phyloP scores from a whole-genome alignment of 192 early-diverging fungal species.

The Martensiomyces pterosporus region DNA sequence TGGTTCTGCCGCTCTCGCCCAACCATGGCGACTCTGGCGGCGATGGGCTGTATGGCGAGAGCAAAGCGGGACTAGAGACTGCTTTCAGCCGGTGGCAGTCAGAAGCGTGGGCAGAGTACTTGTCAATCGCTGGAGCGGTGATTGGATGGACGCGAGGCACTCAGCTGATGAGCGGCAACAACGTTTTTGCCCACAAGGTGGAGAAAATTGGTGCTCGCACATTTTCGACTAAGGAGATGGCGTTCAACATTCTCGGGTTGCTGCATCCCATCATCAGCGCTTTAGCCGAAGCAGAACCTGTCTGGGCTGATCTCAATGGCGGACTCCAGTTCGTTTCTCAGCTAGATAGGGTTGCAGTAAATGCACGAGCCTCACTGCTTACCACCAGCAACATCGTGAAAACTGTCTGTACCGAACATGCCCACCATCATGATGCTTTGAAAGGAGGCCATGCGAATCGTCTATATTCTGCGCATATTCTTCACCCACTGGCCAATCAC shows the following conservation, averaged over 20 bases:
- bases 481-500: constrained; percentile 81
- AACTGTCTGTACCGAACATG: background rate
- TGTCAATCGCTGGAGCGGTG: constrained; percentile 83
- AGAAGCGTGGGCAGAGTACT: constrained; percentile 82
- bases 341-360: constrained; percentile 63
- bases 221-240: background rate
- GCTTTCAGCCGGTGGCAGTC: constrained; percentile 86
- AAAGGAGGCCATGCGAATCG: background rate
- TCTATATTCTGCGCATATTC: background rate
- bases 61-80: constrained; percentile 88
- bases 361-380: background rate
- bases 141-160: constrained; percentile 97
- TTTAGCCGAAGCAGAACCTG: constrained; percentile 65
- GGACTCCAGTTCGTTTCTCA: constrained; percentile 75
- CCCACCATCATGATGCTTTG: background rate
- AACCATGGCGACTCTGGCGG: constrained; percentile 92
- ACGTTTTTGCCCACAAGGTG: constrained; percentile 68
- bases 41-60: constrained; percentile 91
- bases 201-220: constrained; percentile 71
- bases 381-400: background rate
- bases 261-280: constrained; percentile 74
- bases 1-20: constrained; percentile 85
- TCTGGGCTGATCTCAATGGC: constrained; percentile 88
- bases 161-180: constrained; percentile 90
- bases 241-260: constrained; percentile 59